Conservation (phyloP, 2,329 filamentous ascomycete species). For the Aureobasidium sp. region DNA sequence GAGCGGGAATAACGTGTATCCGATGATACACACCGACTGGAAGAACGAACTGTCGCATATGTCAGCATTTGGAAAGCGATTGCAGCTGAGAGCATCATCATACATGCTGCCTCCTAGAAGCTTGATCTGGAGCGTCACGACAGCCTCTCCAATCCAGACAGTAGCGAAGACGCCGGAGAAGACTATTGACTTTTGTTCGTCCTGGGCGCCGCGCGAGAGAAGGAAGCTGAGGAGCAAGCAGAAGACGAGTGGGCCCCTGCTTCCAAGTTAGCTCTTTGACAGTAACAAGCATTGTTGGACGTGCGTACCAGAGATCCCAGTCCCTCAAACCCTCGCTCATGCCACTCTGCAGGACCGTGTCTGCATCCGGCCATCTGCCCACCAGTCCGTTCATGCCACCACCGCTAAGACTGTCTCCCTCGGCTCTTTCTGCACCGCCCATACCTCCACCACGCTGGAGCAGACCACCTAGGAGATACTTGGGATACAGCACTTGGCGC, state of each 20-base stretch:
- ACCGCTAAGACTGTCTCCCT: conserved; percentile 35
- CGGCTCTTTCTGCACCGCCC: conserved; percentile 51
- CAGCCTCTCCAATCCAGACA: conserved; percentile 93
- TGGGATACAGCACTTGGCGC: conserved; percentile 92
- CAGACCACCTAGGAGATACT: conserved; percentile 74
- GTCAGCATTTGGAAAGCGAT: conserved; percentile 23
- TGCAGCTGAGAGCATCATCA: conserved; percentile 34
- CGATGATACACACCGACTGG: conserved; percentile 95
- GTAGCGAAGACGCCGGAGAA: conserved; percentile 96
- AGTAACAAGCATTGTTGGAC: conserved; percentile 6
- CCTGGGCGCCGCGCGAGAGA: conserved; percentile 71
- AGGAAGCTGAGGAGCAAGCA: conserved; percentile 83
- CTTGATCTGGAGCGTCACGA: conserved; percentile 97
- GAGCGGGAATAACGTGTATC: conserved; percentile 94
- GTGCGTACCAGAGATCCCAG: conserved; percentile 80
- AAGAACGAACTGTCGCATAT: conserved; percentile 71
- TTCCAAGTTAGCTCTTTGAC: conserved; percentile 19
- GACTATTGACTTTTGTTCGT: conserved; percentile 76
- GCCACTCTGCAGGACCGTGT: conserved; percentile 56
- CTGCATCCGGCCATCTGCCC: conserved; percentile 61
- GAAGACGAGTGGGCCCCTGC: conserved; percentile 87
- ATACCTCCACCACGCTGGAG: conserved; percentile 52
- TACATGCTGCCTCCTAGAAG: conserved; percentile 94
- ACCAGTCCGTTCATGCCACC: conserved; percentile 48
- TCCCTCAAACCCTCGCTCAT: conserved; percentile 90